Percentiles rank a stretch among this genome's conserved stretches.
phyloP scores from a whole-genome alignment of 2,329 filamentous ascomycete genomes.

The Camillea tinctor region DNA sequence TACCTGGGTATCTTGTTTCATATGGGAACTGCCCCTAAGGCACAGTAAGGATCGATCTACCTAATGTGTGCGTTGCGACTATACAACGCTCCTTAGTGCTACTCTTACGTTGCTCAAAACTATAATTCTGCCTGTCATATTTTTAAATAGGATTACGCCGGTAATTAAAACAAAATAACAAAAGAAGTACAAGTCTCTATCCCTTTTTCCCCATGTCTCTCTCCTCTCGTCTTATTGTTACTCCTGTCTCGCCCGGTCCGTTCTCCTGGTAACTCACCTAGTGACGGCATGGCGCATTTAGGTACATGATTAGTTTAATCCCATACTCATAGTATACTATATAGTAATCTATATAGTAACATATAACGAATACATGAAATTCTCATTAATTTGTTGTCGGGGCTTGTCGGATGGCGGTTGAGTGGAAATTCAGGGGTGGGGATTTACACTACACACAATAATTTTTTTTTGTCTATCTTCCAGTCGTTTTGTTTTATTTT shows the following conservation, averaged over 20 bases:
- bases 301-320: too few relatives aligned
- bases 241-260: neutral
- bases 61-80: neutral
- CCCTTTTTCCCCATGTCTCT: neutral
- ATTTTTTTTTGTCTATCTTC: too few relatives aligned
- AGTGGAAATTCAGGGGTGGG: neutral
- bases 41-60: neutral
- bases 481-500: too few relatives aligned
- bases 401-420: neutral
- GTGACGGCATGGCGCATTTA: neutral
- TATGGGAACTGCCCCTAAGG: neutral
- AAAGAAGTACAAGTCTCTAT: neutral
- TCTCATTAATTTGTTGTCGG: neutral
- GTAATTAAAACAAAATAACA: neutral
- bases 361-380: neutral
- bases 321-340: too few relatives aligned
- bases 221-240: neutral
- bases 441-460: neutral
- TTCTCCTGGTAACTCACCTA: too few relatives aligned
- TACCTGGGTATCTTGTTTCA: neutral
- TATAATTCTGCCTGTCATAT: neutral
- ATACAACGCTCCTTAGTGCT: neutral
- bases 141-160: neutral
- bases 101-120: too few relatives aligned
- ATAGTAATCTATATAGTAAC: too few relatives aligned